Evolutionary conservation across 2,329 filamentous ascomycete species (phyloP).

Genomic region (Pseudogymnoascus sp.): DNA sequence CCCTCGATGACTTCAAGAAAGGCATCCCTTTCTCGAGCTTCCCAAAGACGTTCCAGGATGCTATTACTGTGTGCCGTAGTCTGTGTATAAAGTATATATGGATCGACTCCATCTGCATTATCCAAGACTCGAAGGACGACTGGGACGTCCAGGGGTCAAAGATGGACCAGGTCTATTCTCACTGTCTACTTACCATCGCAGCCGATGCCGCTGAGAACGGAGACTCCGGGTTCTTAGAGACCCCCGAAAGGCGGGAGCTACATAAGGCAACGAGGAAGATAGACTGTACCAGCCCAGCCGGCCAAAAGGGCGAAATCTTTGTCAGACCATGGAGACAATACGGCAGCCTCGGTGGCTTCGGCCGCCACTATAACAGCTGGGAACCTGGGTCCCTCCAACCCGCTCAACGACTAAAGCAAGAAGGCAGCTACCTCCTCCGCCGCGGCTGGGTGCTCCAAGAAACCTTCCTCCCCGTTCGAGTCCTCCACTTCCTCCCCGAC

Average conservation of each 20-base stretch:
- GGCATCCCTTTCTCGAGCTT: constrained; percentile 15
- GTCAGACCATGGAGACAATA: not conserved
- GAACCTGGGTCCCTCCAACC: not conserved
- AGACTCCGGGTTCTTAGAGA: not conserved
- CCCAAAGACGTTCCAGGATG: constrained; percentile 23
- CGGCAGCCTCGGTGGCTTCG: not conserved
- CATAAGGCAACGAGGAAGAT: not conserved
- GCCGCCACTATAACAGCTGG: not conserved
- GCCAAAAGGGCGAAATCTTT: not conserved
- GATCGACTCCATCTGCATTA: constrained; percentile 30
- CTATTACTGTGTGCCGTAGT: constrained; percentile 21
- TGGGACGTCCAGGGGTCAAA: constrained; percentile 23
- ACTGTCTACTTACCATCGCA: constrained; percentile 22
- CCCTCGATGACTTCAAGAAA: constrained; percentile 10
- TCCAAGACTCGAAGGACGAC: constrained; percentile 25
- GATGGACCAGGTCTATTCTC: constrained; percentile 25
- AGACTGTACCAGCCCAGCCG: not conserved
- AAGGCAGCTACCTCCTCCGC: not conserved
- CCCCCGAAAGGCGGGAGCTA: not conserved
- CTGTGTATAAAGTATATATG: constrained; percentile 26
- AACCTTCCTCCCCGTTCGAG: not conserved
- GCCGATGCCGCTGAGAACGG: constrained; percentile 12
- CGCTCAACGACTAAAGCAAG: not conserved
- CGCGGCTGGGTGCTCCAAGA: constrained; percentile 5
- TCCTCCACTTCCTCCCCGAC: constrained; percentile 1